phyloP scores from a whole-genome alignment of 306 rosid species.

The Luffa acutangula region DNA sequence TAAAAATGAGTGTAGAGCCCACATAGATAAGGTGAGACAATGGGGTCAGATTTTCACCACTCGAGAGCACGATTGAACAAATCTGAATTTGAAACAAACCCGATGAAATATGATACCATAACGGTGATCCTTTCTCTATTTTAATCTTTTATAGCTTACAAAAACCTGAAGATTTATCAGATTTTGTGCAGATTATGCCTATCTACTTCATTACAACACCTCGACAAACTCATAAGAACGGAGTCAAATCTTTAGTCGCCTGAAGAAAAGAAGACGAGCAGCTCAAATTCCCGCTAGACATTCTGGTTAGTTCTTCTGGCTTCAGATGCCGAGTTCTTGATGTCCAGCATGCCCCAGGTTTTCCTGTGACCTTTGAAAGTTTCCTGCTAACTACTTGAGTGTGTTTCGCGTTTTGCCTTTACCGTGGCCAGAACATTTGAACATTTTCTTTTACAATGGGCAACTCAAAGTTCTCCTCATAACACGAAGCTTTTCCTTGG shows the following conservation, averaged over 20 bases:
- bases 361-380: neutral
- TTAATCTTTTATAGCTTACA: neutral
- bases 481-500: slow-evolving; percentile 37
- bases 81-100: neutral
- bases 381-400: neutral
- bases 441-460: slow-evolving; percentile 26
- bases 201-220: neutral
- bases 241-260: neutral
- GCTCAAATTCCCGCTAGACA: neutral
- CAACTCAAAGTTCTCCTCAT: slow-evolving; percentile 58
- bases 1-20: neutral
- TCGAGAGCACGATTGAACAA: neutral
- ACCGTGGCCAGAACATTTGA: neutral
- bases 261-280: neutral
- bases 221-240: neutral
- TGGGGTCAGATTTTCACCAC: neutral
- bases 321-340: neutral
- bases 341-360: neutral
- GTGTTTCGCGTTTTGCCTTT: neutral
- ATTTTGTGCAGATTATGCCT: neutral
- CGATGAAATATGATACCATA: neutral
- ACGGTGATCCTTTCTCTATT: neutral
- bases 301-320: neutral
- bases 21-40: neutral
- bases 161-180: neutral